Evolutionary conservation across 371 early-diverging fungal genomes (phyloP).

Genomic region (Lichtheimia ornata): DNA sequence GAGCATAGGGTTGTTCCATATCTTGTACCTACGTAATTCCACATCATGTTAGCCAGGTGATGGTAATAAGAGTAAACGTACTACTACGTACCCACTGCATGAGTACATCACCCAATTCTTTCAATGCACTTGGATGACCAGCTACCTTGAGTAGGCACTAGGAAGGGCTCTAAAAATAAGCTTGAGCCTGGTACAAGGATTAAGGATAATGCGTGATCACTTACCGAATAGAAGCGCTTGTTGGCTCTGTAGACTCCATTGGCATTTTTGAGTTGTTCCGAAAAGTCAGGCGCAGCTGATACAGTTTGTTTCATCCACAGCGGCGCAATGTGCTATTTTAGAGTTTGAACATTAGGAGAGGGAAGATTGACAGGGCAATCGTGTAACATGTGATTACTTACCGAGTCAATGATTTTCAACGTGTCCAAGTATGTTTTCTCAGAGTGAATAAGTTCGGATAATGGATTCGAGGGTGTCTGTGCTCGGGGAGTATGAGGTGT

Average conservation of each 20-base stretch:
- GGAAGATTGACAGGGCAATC: not conserved
- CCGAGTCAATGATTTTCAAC: slow-evolving; percentile 49
- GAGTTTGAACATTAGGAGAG: not conserved
- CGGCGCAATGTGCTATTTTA: slow-evolving; percentile 50
- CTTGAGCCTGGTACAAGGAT: not conserved
- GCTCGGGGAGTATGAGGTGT: slow-evolving; percentile 5
- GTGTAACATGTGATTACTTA: slow-evolving; percentile 18
- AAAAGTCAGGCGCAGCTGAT: slow-evolving; percentile 51
- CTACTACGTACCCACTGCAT: slow-evolving; percentile 48
- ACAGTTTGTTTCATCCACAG: slow-evolving; percentile 50
- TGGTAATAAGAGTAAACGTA: not conserved
- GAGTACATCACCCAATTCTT: slow-evolving; percentile 42
- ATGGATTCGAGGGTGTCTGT: slow-evolving; percentile 24
- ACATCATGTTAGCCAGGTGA: not conserved
- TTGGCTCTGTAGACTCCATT: slow-evolving; percentile 47
- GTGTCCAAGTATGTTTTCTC: slow-evolving; percentile 47
- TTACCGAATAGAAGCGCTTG: slow-evolving; percentile 49
- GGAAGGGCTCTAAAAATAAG: not conserved
- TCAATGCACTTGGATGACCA: slow-evolving; percentile 26
- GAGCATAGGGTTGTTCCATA: slow-evolving; percentile 54
- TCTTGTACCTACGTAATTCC: slow-evolving; percentile 45
- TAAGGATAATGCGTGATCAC: not conserved
- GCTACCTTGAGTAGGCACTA: slow-evolving; percentile 23
- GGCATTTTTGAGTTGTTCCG: slow-evolving; percentile 38
- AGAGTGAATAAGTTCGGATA: slow-evolving; percentile 52